Base-by-base conservation (phyloP, 2,329 filamentous ascomycete genomes). In the Aspergillus tanneri region DNA sequence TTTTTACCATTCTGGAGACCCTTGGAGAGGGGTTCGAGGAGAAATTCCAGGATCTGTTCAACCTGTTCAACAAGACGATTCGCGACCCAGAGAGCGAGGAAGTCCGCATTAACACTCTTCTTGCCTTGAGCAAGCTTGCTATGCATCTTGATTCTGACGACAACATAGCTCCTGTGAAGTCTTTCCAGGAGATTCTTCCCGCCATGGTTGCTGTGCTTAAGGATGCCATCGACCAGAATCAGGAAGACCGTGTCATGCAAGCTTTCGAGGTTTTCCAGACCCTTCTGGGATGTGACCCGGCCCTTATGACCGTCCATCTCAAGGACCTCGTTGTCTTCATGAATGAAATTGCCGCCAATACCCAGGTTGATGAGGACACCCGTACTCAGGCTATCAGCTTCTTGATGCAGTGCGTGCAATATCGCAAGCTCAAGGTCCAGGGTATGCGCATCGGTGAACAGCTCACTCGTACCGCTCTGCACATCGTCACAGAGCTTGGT, bases 191-290 rank as follows among this genome's bases (percentile, higher is more conserved):
- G 56, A 83, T 93, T 47, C 80, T 97, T 51, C 92, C 93, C 9
- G 75, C 83, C 62, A 93, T 97, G 86, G 92, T 97, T 50, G 82
- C 84, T 55, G 89, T 96, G 9, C 80, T 97, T 57, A 93, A 96
- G 79, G 81, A 85, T 54, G 83, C 88, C 21, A 87, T 97, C 49
- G 82, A 90, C 61, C 80, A 81, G 48, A 81, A 82, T 48, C 87
- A 96, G 61, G 91, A 96, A 61, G 91, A 96, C 66, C 86, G 87
- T 67, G 85, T 88, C 60, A 89, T 92, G 77, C 85, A 92, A 66
- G 84, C 90, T 21, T 99, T 97, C 61, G 93, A 97, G 68, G 90
- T 96, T 58, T 96, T 97, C 81, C 93, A 97, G 77, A 93, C 89
- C 42, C 85, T 96, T 62, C 82, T 99, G 45, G 88, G 87, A 55